Conservation (phyloP, 1,139 yeast genomes). For the Candida freyschussii region DNA sequence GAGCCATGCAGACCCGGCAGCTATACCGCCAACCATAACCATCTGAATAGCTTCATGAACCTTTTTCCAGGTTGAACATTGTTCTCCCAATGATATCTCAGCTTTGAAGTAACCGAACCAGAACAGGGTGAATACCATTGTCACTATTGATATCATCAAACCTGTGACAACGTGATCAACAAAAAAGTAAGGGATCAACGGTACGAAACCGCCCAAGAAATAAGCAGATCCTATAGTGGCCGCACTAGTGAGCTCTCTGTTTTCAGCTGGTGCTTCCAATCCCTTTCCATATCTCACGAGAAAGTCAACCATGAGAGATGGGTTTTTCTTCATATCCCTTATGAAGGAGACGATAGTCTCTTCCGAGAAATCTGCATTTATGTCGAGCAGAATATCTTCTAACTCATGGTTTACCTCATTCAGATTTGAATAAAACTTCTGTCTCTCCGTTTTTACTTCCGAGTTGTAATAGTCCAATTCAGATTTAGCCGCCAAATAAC, state of each 20-base stretch:
- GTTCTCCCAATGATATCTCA: slow-evolving; percentile 75
- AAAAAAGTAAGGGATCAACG: slow-evolving; percentile 76
- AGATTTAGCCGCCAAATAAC: slow-evolving; percentile 75
- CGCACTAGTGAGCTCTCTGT: slow-evolving; percentile 70
- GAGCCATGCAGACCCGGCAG: slow-evolving; percentile 97
- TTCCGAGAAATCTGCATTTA: slow-evolving; percentile 51
- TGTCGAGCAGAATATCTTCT: slow-evolving; percentile 64
- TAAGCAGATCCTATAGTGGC: slow-evolving; percentile 72
- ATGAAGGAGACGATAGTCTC: slow-evolving; percentile 61
- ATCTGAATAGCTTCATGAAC: slow-evolving; percentile 80
- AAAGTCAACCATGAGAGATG: slow-evolving; percentile 67
- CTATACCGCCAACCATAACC: slow-evolving; percentile 89
- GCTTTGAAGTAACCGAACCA: slow-evolving; percentile 86
- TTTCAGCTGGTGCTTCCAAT: slow-evolving; percentile 78
- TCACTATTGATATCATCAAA: slow-evolving; percentile 64
- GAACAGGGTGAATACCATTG: slow-evolving; percentile 83
- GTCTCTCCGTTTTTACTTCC: slow-evolving; percentile 68
- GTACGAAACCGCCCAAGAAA: slow-evolving; percentile 74
- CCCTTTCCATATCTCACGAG: slow-evolving; percentile 75
- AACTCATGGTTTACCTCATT: slow-evolving; percentile 61
- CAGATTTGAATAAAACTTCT: slow-evolving; percentile 60
- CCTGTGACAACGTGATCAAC: slow-evolving; percentile 70
- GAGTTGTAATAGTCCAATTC: slow-evolving; percentile 67
- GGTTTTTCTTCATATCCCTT: slow-evolving; percentile 63
- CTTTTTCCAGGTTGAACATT: slow-evolving; percentile 57